phyloP scores from a whole-genome alignment of 1,284 basidiomycete genomes.

The Apiotrichum akiyoshidainum region DNA sequence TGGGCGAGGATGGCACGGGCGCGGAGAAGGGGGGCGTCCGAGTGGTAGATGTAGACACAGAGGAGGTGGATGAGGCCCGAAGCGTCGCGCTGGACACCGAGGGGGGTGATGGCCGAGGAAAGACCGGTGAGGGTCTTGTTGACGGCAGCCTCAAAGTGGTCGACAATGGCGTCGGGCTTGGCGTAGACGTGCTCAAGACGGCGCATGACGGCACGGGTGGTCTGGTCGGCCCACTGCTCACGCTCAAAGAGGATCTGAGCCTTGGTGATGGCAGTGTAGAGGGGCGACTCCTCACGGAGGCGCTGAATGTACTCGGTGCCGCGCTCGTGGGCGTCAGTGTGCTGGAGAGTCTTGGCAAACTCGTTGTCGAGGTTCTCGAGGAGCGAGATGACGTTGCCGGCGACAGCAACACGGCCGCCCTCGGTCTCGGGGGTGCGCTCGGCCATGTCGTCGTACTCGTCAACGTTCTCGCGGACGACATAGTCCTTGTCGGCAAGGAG shows the following conservation, averaged over 20 bases:
- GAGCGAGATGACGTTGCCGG: slow-evolving; percentile 89
- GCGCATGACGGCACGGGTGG: slow-evolving; percentile 85
- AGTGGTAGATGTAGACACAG: slow-evolving; percentile 90
- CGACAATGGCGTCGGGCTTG: slow-evolving; percentile 93
- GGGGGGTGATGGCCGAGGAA: slow-evolving; percentile 60
- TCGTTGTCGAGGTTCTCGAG: slow-evolving; percentile 97
- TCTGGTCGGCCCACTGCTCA: slow-evolving; percentile 69
- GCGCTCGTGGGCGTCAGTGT: slow-evolving; percentile 84
- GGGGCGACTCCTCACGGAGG: slow-evolving; percentile 87
- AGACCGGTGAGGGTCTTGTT: slow-evolving; percentile 53
- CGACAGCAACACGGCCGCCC: slow-evolving; percentile 56
- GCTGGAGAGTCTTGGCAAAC: slow-evolving; percentile 95
- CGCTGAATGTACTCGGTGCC: slow-evolving; percentile 97
- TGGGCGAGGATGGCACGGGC: slow-evolving; percentile 97
- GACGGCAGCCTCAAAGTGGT: slow-evolving; percentile 75
- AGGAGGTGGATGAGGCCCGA: slow-evolving; percentile 72
- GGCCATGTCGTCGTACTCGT: slow-evolving; percentile 87
- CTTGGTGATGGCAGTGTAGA: slow-evolving; percentile 90
- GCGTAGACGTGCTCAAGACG: slow-evolving; percentile 97
- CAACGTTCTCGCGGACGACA: slow-evolving; percentile 73
- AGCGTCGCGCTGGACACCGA: slow-evolving; percentile 60
- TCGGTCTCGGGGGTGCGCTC: slow-evolving; percentile 70
- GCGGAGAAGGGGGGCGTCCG: slow-evolving; percentile 75
- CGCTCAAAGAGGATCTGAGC: slow-evolving; percentile 88
- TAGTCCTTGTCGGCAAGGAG: slow-evolving; percentile 68